phyloP scores from a whole-genome alignment of 1,284 basidiomycete genomes.

The Rhodotorula glutinis region DNA sequence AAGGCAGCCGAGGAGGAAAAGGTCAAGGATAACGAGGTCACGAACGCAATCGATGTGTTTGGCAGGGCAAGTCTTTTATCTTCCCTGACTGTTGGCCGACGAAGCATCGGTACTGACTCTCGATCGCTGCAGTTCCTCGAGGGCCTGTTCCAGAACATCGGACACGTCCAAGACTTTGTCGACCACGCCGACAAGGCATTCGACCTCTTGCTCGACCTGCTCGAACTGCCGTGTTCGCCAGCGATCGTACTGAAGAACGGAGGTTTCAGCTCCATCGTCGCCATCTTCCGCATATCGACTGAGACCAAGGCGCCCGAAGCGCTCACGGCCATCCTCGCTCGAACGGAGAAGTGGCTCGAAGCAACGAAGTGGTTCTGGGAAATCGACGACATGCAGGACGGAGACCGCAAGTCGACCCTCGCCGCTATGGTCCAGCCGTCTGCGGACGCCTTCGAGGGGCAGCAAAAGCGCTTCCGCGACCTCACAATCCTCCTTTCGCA shows the following conservation, averaged over 20 bases:
- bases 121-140: slow-evolving; percentile 69
- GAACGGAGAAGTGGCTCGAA: slow-evolving; percentile 68
- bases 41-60: slow-evolving; percentile 35
- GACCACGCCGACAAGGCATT: slow-evolving; percentile 64
- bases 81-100: too few relatives aligned
- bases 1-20: slow-evolving; percentile 48
- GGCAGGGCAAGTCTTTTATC: slow-evolving; percentile 40
- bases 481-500: slow-evolving; percentile 76
- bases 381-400: slow-evolving; percentile 24
- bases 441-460: slow-evolving; percentile 54
- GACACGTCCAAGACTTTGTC: slow-evolving; percentile 81
- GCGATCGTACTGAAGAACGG: slow-evolving; percentile 81
- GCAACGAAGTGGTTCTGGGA: slow-evolving; percentile 73
- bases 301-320: slow-evolving; percentile 79
- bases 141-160: slow-evolving; percentile 82
- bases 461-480: slow-evolving; percentile 69
- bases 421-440: slow-evolving; percentile 57
- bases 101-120: background rate
- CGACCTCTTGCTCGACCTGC: slow-evolving; percentile 69
- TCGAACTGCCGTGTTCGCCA: slow-evolving; percentile 79
- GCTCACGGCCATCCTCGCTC: slow-evolving; percentile 65
- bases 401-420: slow-evolving; percentile 59
- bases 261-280: slow-evolving; percentile 77
- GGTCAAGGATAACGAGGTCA: slow-evolving; percentile 30
- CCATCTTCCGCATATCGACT: slow-evolving; percentile 81